Percentiles rank a stretch among this genome's conserved stretches.
Evolutionary conservation across 495 filamentous ascomycete species (phyloP).

Genomic region (Paragyromitra xinjiangensis): DNA sequence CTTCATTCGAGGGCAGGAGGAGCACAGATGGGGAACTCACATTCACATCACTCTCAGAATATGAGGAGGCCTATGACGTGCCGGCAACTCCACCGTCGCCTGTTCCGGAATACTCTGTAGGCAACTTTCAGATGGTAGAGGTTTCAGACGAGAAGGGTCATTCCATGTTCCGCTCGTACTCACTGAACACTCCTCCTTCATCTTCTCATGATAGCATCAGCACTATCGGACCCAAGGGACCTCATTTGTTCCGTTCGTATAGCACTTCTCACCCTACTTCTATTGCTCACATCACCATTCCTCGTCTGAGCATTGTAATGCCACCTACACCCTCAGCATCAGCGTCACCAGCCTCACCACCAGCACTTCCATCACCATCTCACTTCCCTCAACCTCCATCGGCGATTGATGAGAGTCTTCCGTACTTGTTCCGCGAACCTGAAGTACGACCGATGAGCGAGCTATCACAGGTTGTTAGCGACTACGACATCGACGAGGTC

Average conservation of each 20-base stretch:
- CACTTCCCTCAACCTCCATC: slow-evolving; percentile 43
- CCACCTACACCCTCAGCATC: slow-evolving; percentile 58
- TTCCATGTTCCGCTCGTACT: slow-evolving; percentile 51
- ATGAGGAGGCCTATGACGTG: slow-evolving; percentile 79
- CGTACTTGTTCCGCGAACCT: slow-evolving; percentile 48
- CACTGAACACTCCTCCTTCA: slow-evolving; percentile 47
- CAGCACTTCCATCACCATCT: slow-evolving; percentile 56
- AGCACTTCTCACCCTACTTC: slow-evolving; percentile 54
- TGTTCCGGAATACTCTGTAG: slow-evolving; percentile 51
- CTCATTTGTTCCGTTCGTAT: slow-evolving; percentile 83
- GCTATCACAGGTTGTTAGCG: slow-evolving; percentile 61
- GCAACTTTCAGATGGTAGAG: slow-evolving; percentile 53
- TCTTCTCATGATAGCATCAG: slow-evolving; percentile 61
- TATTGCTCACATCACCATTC: slow-evolving; percentile 54
- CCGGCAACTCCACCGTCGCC: slow-evolving; percentile 71
- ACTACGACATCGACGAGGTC: slow-evolving; percentile 68
- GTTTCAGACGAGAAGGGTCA: slow-evolving; percentile 53
- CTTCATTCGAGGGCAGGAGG: slow-evolving; percentile 51
- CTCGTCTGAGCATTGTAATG: slow-evolving; percentile 39
- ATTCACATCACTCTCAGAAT: slow-evolving; percentile 74
- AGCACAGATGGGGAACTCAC: slow-evolving; percentile 52
- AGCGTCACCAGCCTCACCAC: slow-evolving; percentile 56
- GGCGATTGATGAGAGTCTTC: slow-evolving; percentile 49
- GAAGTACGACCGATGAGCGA: slow-evolving; percentile 58
- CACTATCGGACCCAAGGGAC: slow-evolving; percentile 81